Percentiles rank a stretch among this genome's conserved stretches.
Evolutionary conservation across 352 stramenopile genomes (phyloP).

Genomic region (Lagenidium sp.): DNA sequence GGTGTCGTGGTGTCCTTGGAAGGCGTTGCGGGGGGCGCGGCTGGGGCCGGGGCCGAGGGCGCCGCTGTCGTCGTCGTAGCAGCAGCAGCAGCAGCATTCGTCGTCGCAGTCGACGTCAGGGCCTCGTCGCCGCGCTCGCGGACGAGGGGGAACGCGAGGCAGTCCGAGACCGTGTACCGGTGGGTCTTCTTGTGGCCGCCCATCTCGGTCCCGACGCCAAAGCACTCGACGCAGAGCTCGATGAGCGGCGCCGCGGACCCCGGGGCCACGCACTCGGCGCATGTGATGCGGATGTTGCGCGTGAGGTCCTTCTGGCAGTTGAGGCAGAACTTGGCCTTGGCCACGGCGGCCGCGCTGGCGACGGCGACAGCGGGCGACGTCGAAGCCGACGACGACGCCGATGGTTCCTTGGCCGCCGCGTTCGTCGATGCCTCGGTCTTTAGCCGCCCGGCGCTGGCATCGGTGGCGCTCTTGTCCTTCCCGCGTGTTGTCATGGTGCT

Average conservation of each 20-base stretch:
- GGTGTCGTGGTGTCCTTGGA: constrained; percentile 2
- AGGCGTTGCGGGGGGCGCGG: constrained; percentile 4
- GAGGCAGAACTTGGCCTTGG: constrained; percentile 73
- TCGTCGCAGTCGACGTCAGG: neutral
- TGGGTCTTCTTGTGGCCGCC: constrained; percentile 77
- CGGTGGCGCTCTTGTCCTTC: neutral
- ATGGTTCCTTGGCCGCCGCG: neutral
- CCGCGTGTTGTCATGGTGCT: constrained; percentile 9
- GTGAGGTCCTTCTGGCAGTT: constrained; percentile 83
- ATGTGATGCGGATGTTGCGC: constrained; percentile 82
- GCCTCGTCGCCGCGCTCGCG: constrained; percentile 19
- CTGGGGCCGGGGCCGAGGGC: neutral
- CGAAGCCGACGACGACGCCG: neutral
- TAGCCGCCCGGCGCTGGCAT: too few species aligned
- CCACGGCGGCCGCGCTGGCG: constrained; percentile 9
- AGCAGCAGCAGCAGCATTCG: too few species aligned
- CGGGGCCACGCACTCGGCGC: constrained; percentile 47
- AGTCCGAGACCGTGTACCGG: constrained; percentile 77
- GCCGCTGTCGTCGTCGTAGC: neutral
- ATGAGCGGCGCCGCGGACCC: constrained; percentile 31
- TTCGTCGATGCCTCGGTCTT: too few species aligned
- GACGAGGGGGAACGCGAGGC: constrained; percentile 68
- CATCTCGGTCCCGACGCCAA: constrained; percentile 78
- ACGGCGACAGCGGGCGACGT: neutral
- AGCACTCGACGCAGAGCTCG: constrained; percentile 95